These are phyloP conservation scores for Aspergillus coremiiformis DNA, from an alignment of 495 filamentous ascomycete genomes.

Conservation along the genomic window DNA sequence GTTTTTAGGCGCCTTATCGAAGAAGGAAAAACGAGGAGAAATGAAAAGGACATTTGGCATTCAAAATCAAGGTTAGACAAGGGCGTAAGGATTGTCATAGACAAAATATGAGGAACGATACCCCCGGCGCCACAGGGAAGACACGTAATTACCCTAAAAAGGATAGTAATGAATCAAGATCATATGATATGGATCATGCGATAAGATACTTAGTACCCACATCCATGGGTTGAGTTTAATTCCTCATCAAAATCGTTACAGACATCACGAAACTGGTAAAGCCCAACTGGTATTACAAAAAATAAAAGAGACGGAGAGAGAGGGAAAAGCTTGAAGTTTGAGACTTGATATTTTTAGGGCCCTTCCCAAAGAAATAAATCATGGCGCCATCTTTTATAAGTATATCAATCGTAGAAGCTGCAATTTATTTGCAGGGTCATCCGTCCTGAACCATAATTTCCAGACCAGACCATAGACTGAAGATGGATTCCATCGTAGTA, in stretches of 20 bases:
- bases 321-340: constrained; percentile 6
- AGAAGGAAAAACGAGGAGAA: constrained; percentile 1
- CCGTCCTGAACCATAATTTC: constrained; percentile 26
- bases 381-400: constrained; percentile 42
- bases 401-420: constrained; percentile 40
- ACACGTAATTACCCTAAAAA: background rate
- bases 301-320: background rate
- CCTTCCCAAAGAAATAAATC: constrained; percentile 28
- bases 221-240: background rate
- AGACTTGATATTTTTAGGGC: constrained; percentile 21
- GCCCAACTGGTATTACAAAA: background rate
- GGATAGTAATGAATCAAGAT: background rate
- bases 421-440: constrained; percentile 23
- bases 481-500: constrained; percentile 22
- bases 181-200: background rate
- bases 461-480: constrained; percentile 37
- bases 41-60: background rate
- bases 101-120: constrained; percentile 13
- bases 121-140: background rate
- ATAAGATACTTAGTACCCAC: background rate
- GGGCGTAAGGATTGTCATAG: constrained; percentile 1
- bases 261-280: background rate
- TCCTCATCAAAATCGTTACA: background rate
- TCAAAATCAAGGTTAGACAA: background rate
- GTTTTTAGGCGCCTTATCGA: constrained; percentile 28